Base-by-base conservation (phyloP, 2,329 filamentous ascomycete species). In the Colletotrichum somersetense region DNA sequence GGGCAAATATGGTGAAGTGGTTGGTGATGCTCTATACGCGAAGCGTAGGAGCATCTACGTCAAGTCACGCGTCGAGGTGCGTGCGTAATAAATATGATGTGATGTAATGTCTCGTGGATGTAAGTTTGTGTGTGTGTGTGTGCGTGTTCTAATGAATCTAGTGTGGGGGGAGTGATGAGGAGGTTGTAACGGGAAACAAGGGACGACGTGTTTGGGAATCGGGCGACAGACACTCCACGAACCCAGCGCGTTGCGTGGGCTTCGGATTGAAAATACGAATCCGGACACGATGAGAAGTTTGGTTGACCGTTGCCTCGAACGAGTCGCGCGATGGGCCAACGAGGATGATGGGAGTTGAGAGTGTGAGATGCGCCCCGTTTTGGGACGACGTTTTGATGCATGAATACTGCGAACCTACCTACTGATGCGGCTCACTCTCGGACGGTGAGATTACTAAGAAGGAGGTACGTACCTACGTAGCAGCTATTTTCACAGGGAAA, bases 181-280 rank as follows among this genome's bases (percentile, higher is more conserved):
- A 23, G 48, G 33, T 18, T 26, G 23, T 26, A 14, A n/a, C 12
- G 23, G 10, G 38, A 12, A 52, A 42, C 35, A 53, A 53, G 38
- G 59, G 5, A 53, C 52, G 58, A 38, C n/a, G 66, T 64, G 69
- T 72, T 56, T 65, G 65, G 55, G 59, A 57, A 48, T 61, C 44
- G 59, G 18, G 11, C 58, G 57, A 56, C 46, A 66, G 50, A 50
- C 53, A 61, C 50, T 69, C 30, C 38, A 61, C 4, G 46, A 50
- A 40, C 50, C 26, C 35, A 40, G 42, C 14, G 58, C 18, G 44
- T 20, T 18, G 5, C n/a, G 30, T 5, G 3, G 30, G 30, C 44
- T 55, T 62, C n/a, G 59, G 66, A 48, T 42, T 72, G 66, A 50
- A 18, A 44, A 72, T 65, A 65, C 66, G 70, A 65, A 72, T 44